phyloP scores from a whole-genome alignment of 2,329 filamentous ascomycete genomes.

The Bipolaris victoriae region DNA sequence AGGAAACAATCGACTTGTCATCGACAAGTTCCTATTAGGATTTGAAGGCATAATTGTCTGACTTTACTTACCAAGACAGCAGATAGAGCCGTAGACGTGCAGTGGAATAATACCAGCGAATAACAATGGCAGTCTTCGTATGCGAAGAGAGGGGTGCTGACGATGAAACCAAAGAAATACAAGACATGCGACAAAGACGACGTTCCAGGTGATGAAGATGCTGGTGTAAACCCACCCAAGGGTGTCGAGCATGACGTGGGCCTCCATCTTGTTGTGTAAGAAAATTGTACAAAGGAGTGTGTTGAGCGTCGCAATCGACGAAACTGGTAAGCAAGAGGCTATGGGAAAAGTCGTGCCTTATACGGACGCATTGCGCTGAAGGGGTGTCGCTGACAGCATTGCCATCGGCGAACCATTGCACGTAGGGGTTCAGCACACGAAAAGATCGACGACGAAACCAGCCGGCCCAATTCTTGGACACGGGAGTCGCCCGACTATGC shows the following conservation, averaged over 20 bases:
- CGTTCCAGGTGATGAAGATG: constrained; percentile 28
- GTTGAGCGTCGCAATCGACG: constrained; percentile 6
- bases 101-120: constrained; percentile 34
- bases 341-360: constrained; percentile 5
- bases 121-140: constrained; percentile 39
- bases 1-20: neutral
- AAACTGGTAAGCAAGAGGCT: neutral
- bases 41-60: neutral
- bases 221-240: constrained; percentile 29
- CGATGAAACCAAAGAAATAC: constrained; percentile 34
- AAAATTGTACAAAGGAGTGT: constrained; percentile 9
- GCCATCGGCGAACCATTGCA: constrained; percentile 4
- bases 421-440: neutral
- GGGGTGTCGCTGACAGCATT: neutral
- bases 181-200: constrained; percentile 20
- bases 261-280: constrained; percentile 20
- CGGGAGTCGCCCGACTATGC: constrained; percentile 11
- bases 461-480: constrained; percentile 6
- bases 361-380: neutral
- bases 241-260: constrained; percentile 16
- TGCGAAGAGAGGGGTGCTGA: constrained; percentile 38
- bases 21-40: neutral
- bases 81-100: constrained; percentile 33
- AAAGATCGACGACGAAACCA: constrained; percentile 2
- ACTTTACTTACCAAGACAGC: constrained; percentile 22